Percentiles rank a stretch among this genome's conserved stretches.
Conservation (phyloP, 495 filamentous ascomycete genomes). For the Tetracladium marchalianum region DNA sequence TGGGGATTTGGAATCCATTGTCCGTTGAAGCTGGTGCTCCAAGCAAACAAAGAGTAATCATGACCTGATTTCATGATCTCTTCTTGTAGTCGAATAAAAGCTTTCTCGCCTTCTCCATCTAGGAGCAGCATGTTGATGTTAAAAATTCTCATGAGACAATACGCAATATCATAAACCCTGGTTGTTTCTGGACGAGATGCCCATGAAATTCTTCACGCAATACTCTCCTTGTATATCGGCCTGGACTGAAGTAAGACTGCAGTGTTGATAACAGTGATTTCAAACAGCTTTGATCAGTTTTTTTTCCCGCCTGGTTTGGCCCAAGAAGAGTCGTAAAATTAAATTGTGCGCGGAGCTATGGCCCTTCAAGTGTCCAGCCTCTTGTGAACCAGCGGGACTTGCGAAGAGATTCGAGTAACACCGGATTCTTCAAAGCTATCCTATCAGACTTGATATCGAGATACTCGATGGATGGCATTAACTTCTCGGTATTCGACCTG, state of each 20-base stretch:
- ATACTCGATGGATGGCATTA: background rate
- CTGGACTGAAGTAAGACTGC: constrained; percentile 11
- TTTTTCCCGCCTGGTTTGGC: constrained; percentile 16
- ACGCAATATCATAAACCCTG: constrained; percentile 19
- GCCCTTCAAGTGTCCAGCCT: constrained; percentile 36
- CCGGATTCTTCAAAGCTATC: background rate
- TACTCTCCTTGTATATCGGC: background rate
- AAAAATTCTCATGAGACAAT: constrained; percentile 22
- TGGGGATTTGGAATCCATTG: constrained; percentile 6
- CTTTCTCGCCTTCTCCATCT: constrained; percentile 21
- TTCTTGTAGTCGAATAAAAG: constrained; percentile 20
- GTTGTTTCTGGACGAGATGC: constrained; percentile 17
- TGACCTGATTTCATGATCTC: constrained; percentile 19
- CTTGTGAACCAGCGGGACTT: constrained; percentile 32
- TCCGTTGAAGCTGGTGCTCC: background rate
- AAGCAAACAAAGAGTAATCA: constrained; percentile 8
- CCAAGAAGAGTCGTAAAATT: constrained; percentile 27
- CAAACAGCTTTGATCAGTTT: constrained; percentile 6
- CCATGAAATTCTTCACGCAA: constrained; percentile 21
- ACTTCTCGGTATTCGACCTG: background rate
- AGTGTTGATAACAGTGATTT: constrained; percentile 21
- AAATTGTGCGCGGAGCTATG: constrained; percentile 26
- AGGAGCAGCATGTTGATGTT: constrained; percentile 21
- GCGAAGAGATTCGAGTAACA: constrained; percentile 9
- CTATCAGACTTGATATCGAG: no score